Percentiles rank a stretch among this genome's conserved stretches.
These are phyloP conservation scores for Eragrostis nindensis DNA, from an alignment of 176 grass and related monocot species.

Conservation along the genomic window DNA sequence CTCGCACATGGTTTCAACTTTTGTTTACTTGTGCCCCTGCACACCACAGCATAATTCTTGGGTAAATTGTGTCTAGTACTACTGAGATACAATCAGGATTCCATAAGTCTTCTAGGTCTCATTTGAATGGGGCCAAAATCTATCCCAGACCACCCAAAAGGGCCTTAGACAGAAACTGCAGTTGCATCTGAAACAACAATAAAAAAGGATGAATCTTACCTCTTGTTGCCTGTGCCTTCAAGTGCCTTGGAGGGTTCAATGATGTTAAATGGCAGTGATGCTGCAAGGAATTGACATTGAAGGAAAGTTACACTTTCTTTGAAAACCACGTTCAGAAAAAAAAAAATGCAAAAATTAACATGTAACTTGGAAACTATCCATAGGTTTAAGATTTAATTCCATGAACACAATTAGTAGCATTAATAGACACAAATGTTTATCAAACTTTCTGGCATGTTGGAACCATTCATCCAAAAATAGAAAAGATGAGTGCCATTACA, in stretches of 20 bases:
- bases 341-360: not conserved
- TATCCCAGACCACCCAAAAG: not conserved
- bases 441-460: not conserved
- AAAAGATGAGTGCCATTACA: conserved; percentile 28
- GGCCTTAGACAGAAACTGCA: not conserved
- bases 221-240: conserved; percentile 11
- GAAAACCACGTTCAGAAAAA: not conserved
- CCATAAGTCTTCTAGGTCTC: not conserved
- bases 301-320: conserved; percentile 7
- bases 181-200: conserved; percentile 33
- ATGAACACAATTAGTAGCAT: not conserved
- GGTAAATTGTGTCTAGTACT: conserved; percentile 4
- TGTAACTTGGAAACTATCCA: not conserved
- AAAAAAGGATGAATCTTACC: conserved; percentile 38
- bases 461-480: not conserved
- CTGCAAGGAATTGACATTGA: conserved; percentile 35
- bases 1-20: conserved; percentile 32
- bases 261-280: conserved; percentile 9
- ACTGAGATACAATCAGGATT: conserved; percentile 4
- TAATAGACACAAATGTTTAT: conserved; percentile 20
- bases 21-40: conserved; percentile 27
- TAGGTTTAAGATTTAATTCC: conserved; percentile 17
- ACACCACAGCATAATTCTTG: conserved; percentile 24
- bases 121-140: not conserved
- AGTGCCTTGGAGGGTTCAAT: conserved; percentile 8